These are phyloP conservation scores for Blepharisma undulans DNA, from an alignment of 169 alveolate genomes.

Conservation along the genomic window DNA sequence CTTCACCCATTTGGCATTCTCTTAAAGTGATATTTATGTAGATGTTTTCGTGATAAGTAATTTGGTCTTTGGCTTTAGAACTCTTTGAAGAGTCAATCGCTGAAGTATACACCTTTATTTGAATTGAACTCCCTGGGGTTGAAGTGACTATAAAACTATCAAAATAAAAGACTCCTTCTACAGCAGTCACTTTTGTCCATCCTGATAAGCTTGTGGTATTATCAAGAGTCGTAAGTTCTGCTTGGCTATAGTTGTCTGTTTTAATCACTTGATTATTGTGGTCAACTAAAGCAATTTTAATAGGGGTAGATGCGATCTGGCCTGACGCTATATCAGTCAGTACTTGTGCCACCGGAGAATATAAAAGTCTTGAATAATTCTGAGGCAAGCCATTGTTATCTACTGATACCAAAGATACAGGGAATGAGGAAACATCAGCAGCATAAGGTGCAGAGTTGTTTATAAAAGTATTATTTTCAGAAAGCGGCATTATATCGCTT, in stretches of 20 bases:
- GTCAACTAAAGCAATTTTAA: background rate
- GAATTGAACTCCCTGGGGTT: background rate
- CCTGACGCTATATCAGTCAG: background rate
- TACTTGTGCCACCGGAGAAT: background rate
- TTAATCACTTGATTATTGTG: background rate
- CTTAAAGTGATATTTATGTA: background rate
- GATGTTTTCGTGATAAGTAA: background rate
- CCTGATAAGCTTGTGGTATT: background rate
- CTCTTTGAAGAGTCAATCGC: background rate
- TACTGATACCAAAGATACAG: background rate
- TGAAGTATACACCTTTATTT: background rate
- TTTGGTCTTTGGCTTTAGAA: background rate
- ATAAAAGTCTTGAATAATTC: background rate
- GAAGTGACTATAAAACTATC: background rate
- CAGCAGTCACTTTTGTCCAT: background rate
- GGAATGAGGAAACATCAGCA: background rate
- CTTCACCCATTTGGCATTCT: background rate
- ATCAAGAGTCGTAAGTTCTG: background rate
- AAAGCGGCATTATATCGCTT: background rate
- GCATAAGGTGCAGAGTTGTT: constrained; percentile 18
- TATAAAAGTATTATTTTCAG: background rate
- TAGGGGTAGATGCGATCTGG: background rate
- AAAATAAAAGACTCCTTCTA: background rate
- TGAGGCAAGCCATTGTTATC: background rate
- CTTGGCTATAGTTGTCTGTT: background rate